Base-by-base conservation (phyloP, 1,139 yeast genomes). In the Sugiyamaella xylanicola region DNA sequence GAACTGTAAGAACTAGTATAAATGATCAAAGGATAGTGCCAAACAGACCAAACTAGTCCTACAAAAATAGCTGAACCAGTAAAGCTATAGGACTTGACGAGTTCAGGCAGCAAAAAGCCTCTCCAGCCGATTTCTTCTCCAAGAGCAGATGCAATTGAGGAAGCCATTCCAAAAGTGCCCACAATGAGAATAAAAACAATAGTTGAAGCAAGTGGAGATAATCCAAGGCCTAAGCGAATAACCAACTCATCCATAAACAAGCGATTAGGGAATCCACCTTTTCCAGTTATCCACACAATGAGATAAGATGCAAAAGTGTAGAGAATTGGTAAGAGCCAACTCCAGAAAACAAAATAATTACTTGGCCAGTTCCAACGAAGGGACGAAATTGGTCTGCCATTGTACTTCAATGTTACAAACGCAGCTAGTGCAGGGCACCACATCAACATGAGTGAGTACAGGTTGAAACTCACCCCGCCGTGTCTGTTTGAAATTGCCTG, bases 101-200 rank as follows among this genome's bases (percentile, higher is more conserved):
- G 21, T 29, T 32, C 40, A 4, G 48, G 48, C 13, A 29, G 4
- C n/a, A 45, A 32, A 17, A 45, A 45, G n/a, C 60, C 51, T 47
- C 51, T 35, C 51, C 51, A 47, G 16, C 51, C 51, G 36, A 47
- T 48, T 15, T 48, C 51, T 48, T 48, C 51, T 4, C 51, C 51
- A 9, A 48, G 32, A 20, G 44, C 44, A 9, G 44, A 37, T 7
- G 51, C 36, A 15, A 48, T n/a, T 4, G 44, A 8, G n/a, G 32
- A 4, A 37, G 25, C 11, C 43, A 48, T 48, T n/a, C 44, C 44
- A 15, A 48, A 37, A 2, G 44, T 36, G 4, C 51, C 37, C n/a
- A 11, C 8, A 9, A 36, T n/a, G 19, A 20, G 4, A 20, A 48
- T 25, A 48, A 19, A 48, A 7, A 48, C 17, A 13, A 48, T 21